Evolutionary conservation across 345 rosid genomes (phyloP), one percentile per base, ranked within the genome.

Genomic region (Gossypium australe): DNA sequence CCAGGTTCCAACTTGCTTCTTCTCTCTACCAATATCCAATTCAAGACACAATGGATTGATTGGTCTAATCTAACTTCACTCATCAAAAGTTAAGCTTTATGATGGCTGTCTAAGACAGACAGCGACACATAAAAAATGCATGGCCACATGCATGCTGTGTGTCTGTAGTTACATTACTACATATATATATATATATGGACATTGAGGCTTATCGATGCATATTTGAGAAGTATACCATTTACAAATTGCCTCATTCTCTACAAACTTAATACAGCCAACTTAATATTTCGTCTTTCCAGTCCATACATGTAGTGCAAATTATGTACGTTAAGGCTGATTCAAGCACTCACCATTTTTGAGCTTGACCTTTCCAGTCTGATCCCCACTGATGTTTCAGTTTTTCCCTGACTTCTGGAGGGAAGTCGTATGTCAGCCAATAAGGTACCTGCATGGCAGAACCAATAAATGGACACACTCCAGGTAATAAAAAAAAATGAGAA

Each of bases 301-400:
- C 18, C 22, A n/a, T 34, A 34, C 38, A 34, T 17, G 22, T 70
- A 58, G 24, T 20, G 45, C 7, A 49, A 60, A 34, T 25, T 71
- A 58, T 8, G 22, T 13, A 52, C 56, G 0, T 17, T 34, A n/a
- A 67, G 59, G 29, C 25, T 24, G 47, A 71, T 67, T 45, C 56
- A 73, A 74, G 34, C 18, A 74, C 97, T 70, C 51, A 91, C 99
- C 99, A 95, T 81, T 91, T 95, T 78, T 95, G 98, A 11, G 97
- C 98, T 84, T 95, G 98, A 68, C 99, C 99, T 80, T 93, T 91
- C 97, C 97, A 95, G 79, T 91, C 97, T 17, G 91, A 79, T 70
- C 98, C 98, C 98, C 98, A 93, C 61, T 82, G 88, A 61, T 64
- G 77, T 76, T 86, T 90, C 38, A 95, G 92, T 59, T 91, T 95